These are phyloP conservation scores for Diaporthe eres DNA, from an alignment of 2,329 filamentous ascomycete genomes.

Conservation along the genomic window DNA sequence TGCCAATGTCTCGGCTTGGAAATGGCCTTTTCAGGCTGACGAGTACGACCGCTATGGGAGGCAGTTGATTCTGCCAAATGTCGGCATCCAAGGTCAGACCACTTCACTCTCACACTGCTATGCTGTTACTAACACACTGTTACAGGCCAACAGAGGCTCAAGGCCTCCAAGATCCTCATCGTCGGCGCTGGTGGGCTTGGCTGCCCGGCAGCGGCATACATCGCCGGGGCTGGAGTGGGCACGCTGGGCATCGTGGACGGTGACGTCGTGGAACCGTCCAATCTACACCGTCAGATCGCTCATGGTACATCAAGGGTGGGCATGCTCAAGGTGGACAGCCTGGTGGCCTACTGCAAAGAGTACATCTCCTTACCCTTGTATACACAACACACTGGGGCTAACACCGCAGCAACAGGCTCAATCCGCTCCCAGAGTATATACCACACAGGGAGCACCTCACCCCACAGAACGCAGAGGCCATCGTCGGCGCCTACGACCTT, in stretches of 20 bases:
- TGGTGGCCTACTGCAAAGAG: slow-evolving; percentile 71
- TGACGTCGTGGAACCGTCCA: slow-evolving; percentile 89
- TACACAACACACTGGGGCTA: background rate
- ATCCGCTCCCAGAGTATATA: slow-evolving; percentile 77
- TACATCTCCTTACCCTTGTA: slow-evolving; percentile 49
- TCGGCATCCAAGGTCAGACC: slow-evolving; percentile 79
- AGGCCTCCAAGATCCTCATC: slow-evolving; percentile 79
- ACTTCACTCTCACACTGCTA: background rate
- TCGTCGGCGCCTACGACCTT: slow-evolving; percentile 81
- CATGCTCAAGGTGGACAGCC: slow-evolving; percentile 85
- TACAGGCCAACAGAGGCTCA: slow-evolving; percentile 82
- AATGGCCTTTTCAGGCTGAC: slow-evolving; percentile 78
- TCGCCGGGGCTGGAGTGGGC: slow-evolving; percentile 90
- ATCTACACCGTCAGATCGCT: slow-evolving; percentile 92
- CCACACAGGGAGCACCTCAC: slow-evolving; percentile 76
- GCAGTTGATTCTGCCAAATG: slow-evolving; percentile 88
- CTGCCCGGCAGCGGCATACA: slow-evolving; percentile 92
- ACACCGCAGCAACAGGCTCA: slow-evolving; percentile 67
- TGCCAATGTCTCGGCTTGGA: slow-evolving; percentile 51
- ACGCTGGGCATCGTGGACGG: slow-evolving; percentile 88
- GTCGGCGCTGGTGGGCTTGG: slow-evolving; percentile 92
- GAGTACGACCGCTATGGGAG: slow-evolving; percentile 92
- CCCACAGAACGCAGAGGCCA: slow-evolving; percentile 75
- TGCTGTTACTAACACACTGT: background rate
- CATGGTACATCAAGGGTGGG: slow-evolving; percentile 81